Percentiles rank a stretch among this genome's conserved stretches.
These are phyloP conservation scores for Candida broadrunensis DNA, from an alignment of 805 yeast species.

Conservation along the genomic window DNA sequence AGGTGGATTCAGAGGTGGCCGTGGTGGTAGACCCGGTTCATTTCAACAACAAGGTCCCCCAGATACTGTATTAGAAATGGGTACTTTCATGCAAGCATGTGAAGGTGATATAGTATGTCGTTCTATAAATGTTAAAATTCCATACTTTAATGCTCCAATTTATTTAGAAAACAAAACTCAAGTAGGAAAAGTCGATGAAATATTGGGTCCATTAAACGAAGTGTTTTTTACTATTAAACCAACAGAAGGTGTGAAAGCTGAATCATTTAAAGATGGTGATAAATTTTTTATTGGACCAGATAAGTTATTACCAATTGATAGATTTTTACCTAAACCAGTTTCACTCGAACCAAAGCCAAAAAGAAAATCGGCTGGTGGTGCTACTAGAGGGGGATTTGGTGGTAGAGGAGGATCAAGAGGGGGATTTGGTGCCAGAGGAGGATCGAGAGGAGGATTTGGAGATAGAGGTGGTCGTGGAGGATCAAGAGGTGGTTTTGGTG, in stretches of 20 bases:
- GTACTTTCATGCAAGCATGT: slow-evolving; percentile 84
- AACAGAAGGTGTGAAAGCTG: slow-evolving; percentile 92
- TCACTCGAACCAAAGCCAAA: slow-evolving; percentile 78
- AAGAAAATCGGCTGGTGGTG: slow-evolving; percentile 61
- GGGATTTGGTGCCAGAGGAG: slow-evolving; percentile 43
- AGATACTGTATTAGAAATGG: slow-evolving; percentile 92
- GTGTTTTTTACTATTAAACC: slow-evolving; percentile 97
- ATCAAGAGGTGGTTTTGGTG: slow-evolving; percentile 33
- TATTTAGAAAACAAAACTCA: slow-evolving; percentile 94
- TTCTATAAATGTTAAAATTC: slow-evolving; percentile 89
- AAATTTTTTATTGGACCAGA: slow-evolving; percentile 94
- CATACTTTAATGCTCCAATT: slow-evolving; percentile 98
- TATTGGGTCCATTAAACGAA: slow-evolving; percentile 95
- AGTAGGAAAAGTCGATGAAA: slow-evolving; percentile 97
- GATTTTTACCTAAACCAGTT: slow-evolving; percentile 96
- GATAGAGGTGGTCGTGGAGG: slow-evolving; percentile 41
- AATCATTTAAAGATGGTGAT: slow-evolving; percentile 92
- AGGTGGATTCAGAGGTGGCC: slow-evolving; percentile 66
- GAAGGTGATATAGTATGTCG: slow-evolving; percentile 98
- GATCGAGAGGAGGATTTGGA: slow-evolving; percentile 43
- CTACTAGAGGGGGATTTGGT: slow-evolving; percentile 44
- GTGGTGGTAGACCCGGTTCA: slow-evolving; percentile 72
- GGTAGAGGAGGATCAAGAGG: slow-evolving; percentile 37
- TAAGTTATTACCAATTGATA: slow-evolving; percentile 90
- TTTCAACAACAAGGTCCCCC: slow-evolving; percentile 91